Base-by-base conservation (phyloP, 805 yeast genomes). In the Kodamaea sagamina region DNA sequence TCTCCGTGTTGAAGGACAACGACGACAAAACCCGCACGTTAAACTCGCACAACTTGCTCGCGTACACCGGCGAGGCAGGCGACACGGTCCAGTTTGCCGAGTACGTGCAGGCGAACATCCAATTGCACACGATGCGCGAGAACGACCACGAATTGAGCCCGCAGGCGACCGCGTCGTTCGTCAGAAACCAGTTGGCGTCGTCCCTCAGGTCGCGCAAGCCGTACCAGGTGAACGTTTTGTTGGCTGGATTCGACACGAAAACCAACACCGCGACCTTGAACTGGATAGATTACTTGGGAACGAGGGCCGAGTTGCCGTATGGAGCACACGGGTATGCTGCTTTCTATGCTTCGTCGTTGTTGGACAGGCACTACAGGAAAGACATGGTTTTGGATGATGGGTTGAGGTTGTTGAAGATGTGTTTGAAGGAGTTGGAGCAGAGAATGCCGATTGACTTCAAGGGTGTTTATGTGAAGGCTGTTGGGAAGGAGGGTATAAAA, bases 311-410 rank as follows among this genome's bases (percentile, higher is more conserved):
- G 47, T 74, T 93, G 46, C 98, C 99, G 11, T 93, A 93, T 61
- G 96, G 95, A 12, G 98, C 98, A 1, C 99, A 93, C 63, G 99
- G 99, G 9, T 93, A 93, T 60, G 96, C 98, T n/a, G 96, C 95
- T 1, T 93, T 92, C 67, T 93, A 93, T 64, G 82, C 96, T 24
- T 77, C 89, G 64, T 86, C 98, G 1, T 71, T 92, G 50, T 74
- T 93, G 52, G 99, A 93, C 70, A 89, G 84, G 54, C 96, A 89
- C 67, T 89, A 90, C 68, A 78, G 83, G 61, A 74, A 81, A 32
- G 90, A 82, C 54, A 78, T 90, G 82, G 70, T 78, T 5, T 64
- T 78, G 31, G 88, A 82, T 28, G 92, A 89, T 47, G 99, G 97
- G 2, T 60, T 92, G 47, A 74, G 81, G 36, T 73, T 93, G 53